Evolutionary conservation across 208 protist species (phyloP), one percentile per base, ranked within the genome.

Genomic region (Acanthamoeba castellanii): DNA sequence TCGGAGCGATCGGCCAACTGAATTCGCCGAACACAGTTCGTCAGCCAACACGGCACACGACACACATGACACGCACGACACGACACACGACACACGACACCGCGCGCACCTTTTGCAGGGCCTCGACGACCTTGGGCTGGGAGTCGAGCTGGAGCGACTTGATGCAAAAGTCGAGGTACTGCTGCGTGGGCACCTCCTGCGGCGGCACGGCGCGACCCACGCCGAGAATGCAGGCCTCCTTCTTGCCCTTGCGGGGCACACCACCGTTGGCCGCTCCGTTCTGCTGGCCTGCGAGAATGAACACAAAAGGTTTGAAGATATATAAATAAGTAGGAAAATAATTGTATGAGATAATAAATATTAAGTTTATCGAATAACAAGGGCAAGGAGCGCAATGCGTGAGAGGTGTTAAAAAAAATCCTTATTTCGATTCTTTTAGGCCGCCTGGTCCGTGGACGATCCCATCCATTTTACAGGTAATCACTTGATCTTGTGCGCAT

Each of bases 111-210:
- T 85, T 85, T 32, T 57, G 34, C 1, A 85, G 76, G 22, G 76
- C 76, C 45, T 85, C 76, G 18, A 85, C 76, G 76, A 85, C 76
- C 11, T 37, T 34, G 11, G 76, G 76, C 47, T 85, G 76, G 22
- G 20, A 34, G 47, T 85, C 76, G 76, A 85, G 76, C 42, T 85
- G 76, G 7, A 85, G 76, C n/a, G 76, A 85, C 27, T 57, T 85
- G 47, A 85, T 85, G 45, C 34, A 50, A 85, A 85, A 85, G 42
- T 85, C 76, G 45, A 85, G 76, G 47, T 85, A 85, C 76, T 85
- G 42, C 45, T 85, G 34, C 14, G 76, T 59, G 47, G 76, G 76
- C 22, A 85, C 76, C 22, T 50, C 76, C 42, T 85, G 45, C 0
- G 34, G 22, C 30, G 76, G 76, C 42, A 85, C 76, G 45, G 76